phyloP scores from a whole-genome alignment of 1,284 basidiomycete species.

The Ceratobasidium sp. region DNA sequence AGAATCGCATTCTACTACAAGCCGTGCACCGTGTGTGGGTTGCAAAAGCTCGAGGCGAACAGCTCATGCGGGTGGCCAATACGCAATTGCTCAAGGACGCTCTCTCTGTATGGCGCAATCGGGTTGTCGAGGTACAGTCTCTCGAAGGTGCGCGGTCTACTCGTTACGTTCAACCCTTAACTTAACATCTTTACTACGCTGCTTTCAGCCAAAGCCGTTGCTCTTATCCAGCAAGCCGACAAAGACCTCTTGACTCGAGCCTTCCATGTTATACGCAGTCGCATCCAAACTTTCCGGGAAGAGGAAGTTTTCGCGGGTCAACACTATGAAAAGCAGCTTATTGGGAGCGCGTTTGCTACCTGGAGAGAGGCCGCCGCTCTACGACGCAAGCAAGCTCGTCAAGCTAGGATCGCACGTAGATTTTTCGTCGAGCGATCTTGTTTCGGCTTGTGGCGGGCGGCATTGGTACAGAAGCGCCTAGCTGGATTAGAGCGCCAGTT shows the following conservation, averaged over 20 bases:
- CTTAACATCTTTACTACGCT: neutral
- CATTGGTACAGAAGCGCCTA: slow-evolving; percentile 64
- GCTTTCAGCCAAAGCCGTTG: slow-evolving; percentile 19
- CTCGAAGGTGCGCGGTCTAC: slow-evolving; percentile 14
- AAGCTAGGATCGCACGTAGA: slow-evolving; percentile 70
- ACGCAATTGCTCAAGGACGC: slow-evolving; percentile 63
- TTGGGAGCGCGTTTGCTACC: slow-evolving; percentile 12
- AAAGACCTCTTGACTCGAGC: slow-evolving; percentile 27
- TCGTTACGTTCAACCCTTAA: neutral
- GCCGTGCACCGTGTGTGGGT: slow-evolving; percentile 80
- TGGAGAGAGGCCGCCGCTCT: slow-evolving; percentile 33
- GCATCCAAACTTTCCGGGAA: slow-evolving; percentile 3
- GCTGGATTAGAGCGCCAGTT: slow-evolving; percentile 64
- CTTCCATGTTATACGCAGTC: slow-evolving; percentile 30
- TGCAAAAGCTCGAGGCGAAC: slow-evolving; percentile 73
- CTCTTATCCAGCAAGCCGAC: slow-evolving; percentile 2
- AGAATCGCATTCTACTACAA: slow-evolving; percentile 72
- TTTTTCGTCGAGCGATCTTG: slow-evolving; percentile 67
- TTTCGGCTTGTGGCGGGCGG: slow-evolving; percentile 68
- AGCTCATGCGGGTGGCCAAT: slow-evolving; percentile 69
- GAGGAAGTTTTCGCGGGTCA: slow-evolving; percentile 9
- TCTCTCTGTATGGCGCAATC: slow-evolving; percentile 69
- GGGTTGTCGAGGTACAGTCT: slow-evolving; percentile 53
- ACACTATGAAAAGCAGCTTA: slow-evolving; percentile 29
- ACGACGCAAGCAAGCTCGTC: slow-evolving; percentile 49